Conservation (phyloP, 192 early-diverging fungal species). For the Podila verticillata region DNA sequence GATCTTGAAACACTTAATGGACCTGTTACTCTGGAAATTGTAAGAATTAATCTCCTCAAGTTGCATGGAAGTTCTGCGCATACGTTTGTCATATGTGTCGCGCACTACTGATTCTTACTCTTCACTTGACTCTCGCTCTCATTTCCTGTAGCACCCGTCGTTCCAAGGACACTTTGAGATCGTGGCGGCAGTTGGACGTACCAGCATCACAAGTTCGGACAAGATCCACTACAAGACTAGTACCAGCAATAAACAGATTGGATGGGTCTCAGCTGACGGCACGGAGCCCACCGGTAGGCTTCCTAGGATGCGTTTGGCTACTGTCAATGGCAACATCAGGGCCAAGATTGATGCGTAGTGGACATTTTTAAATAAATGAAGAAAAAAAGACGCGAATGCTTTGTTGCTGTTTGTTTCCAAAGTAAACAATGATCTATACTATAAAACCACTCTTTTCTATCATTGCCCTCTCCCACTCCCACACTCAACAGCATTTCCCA, state of each 20-base stretch:
- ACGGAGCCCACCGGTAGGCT: background rate
- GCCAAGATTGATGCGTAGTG: background rate
- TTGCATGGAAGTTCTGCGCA: too few relatives aligned
- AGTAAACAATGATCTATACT: too few relatives aligned
- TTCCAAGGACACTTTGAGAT: background rate
- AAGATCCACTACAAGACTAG: background rate
- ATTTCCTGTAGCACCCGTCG: background rate
- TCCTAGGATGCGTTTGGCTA: background rate
- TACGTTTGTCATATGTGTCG: background rate
- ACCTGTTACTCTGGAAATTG: constrained; percentile 4
- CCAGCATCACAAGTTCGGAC: background rate
- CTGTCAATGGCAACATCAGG: constrained; percentile 16
- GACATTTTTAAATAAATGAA: too few relatives aligned
- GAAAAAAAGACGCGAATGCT: too few relatives aligned
- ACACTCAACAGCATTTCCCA: too few relatives aligned
- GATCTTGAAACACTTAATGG: constrained; percentile 12
- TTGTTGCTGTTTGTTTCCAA: too few relatives aligned
- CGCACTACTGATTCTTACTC: background rate
- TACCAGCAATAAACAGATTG: background rate
- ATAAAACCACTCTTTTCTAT: too few relatives aligned
- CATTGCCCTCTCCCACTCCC: too few relatives aligned
- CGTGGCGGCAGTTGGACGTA: background rate
- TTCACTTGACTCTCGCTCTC: background rate
- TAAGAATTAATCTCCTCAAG: too few relatives aligned
- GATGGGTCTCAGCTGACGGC: constrained; percentile 15